Base-by-base conservation (phyloP, 176 grass and related monocot genomes). In the Aegilops speltoides region DNA sequence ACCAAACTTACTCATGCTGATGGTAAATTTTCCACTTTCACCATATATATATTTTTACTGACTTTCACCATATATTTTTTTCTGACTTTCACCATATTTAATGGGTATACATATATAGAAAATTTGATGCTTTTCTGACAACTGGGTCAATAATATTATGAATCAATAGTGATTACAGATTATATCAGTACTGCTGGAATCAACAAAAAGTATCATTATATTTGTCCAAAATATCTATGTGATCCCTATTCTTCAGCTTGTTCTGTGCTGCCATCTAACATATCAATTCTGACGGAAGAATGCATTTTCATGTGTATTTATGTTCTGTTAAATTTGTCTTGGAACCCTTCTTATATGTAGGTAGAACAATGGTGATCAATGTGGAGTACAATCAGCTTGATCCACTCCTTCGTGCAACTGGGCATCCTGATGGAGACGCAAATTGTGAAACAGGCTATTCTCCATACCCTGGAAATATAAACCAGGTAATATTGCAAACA, bases 341-440 rank as follows among this genome's bases (percentile, higher is more conserved):
- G 63, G 33, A 4, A 64, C 17, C 3, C 31, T 94, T 82, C 41
- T 77, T 89, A 36, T 88, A 29, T 71, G 63, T 75, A 98, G 96
- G 93, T 72, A 94, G 94, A 88, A 85, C 91, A 84, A 91, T 98
- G 96, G 92, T 98, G 14, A 98, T 98, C 82, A 98, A 98, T 85
- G 96, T 98, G 15, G 96, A 98, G 82, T 98, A 98, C 84, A 98
- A 98, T 92, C 96, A 98, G 84, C 92, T 98, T 82, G 96, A 98
- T 62, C 96, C 96, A 74, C 87, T 98, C 22, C 96, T 98, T 84
- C 84, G 88, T 84, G 91, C 93, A 79, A 91, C 93, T 60, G 93
- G 96, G 40, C 92, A 98, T 91, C 77, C 93, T 91, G 96, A 98
- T 72, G 96, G 96, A 82, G 96, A 96, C 84, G 90, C 83, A 80